phyloP scores from a whole-genome alignment of 371 early-diverging fungal genomes.

The Fennellomyces sp. region DNA sequence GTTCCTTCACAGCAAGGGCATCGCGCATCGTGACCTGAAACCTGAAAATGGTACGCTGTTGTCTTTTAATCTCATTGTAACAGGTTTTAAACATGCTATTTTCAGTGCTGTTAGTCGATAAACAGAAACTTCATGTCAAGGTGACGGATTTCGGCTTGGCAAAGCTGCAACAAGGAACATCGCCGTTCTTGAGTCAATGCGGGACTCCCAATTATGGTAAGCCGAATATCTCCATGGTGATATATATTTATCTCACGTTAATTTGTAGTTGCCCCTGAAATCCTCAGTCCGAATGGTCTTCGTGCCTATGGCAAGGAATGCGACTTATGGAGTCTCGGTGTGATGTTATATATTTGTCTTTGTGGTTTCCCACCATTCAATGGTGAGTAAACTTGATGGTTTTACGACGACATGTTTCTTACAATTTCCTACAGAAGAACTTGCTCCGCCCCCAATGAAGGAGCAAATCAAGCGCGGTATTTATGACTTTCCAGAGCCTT shows the following conservation, averaged over 20 bases:
- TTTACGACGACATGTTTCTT: too few species aligned
- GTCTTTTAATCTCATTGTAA: background rate
- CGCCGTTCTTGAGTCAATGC: conserved; percentile 79
- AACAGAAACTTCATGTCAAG: conserved; percentile 71
- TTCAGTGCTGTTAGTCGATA: conserved; percentile 77
- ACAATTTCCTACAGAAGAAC: conserved; percentile 12
- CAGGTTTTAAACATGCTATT: conserved; percentile 44
- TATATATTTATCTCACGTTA: background rate
- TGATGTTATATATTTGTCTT: conserved; percentile 96
- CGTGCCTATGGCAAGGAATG: conserved; percentile 85
- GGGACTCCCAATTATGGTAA: conserved; percentile 97
- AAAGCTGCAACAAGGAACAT: conserved; percentile 66
- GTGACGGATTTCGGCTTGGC: conserved; percentile 96
- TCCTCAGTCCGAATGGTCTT: conserved; percentile 64
- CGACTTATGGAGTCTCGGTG: conserved; percentile 99
- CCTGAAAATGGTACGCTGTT: conserved; percentile 44
- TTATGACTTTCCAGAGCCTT: conserved; percentile 79
- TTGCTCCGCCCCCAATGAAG: conserved; percentile 25
- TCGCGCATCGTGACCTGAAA: conserved; percentile 52
- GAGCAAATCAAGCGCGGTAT: conserved; percentile 79
- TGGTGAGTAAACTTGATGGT: conserved; percentile 31
- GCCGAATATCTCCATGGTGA: background rate
- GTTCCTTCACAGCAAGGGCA: conserved; percentile 37
- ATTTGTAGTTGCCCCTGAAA: conserved; percentile 87
- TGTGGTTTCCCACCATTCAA: conserved; percentile 96